Conservation (phyloP, 805 yeast species). For the Monosporozyma servazzii region DNA sequence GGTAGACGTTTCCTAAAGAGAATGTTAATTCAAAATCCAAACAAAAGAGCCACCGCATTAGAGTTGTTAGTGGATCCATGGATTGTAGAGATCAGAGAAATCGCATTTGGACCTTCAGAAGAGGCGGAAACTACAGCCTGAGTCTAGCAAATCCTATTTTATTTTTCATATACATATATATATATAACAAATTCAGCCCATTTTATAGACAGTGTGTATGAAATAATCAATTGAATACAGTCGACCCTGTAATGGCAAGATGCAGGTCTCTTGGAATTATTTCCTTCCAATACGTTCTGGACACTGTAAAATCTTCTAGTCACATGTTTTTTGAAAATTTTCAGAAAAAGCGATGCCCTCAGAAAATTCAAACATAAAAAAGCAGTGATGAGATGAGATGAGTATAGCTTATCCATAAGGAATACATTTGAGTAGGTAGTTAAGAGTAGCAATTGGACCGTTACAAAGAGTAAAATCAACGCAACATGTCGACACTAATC, state of each 20-base stretch:
- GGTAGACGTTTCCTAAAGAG: slow-evolving; percentile 65
- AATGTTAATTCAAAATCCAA: slow-evolving; percentile 78
- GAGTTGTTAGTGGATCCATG: slow-evolving; percentile 85
- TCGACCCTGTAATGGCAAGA: too few species aligned
- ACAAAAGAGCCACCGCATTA: slow-evolving; percentile 69
- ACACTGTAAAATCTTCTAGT: not conserved
- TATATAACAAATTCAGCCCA: too few species aligned
- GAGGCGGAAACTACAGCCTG: not conserved
- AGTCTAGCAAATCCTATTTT: not conserved
- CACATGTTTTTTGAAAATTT: slow-evolving; percentile 1
- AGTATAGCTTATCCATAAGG: too few species aligned
- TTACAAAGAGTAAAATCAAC: not conserved
- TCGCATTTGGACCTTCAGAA: slow-evolving; percentile 44
- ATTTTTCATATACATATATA: too few species aligned
- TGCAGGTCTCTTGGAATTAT: too few species aligned
- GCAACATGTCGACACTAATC: slow-evolving; percentile 76
- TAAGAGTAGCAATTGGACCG: not conserved
- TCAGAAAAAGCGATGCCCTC: not conserved
- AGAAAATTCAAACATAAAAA: not conserved
- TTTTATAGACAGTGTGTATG: too few species aligned
- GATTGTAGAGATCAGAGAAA: slow-evolving; percentile 63
- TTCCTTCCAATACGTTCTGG: too few species aligned
- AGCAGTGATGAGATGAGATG: not conserved
- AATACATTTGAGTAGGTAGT: not conserved
- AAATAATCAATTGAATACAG: too few species aligned